Percentiles rank a stretch among this genome's conserved stretches.
These are phyloP conservation scores for Phytophthora litchii DNA, from an alignment of 352 stramenopile species.

Conservation along the genomic window DNA sequence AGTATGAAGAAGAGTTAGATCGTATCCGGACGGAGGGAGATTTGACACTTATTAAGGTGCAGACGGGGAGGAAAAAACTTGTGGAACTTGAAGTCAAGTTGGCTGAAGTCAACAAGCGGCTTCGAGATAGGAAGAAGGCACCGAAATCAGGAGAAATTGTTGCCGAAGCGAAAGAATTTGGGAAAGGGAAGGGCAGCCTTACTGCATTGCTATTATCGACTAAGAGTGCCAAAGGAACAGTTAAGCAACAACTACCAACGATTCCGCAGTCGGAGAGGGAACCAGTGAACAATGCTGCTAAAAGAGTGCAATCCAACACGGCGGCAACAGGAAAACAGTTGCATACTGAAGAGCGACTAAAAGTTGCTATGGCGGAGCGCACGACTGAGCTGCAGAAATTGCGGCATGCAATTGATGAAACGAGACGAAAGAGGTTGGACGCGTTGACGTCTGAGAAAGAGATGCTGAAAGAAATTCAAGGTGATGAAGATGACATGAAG, in stretches of 20 bases:
- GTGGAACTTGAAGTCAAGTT: conserved; percentile 83
- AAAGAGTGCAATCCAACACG: not conserved
- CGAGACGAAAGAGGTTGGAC: conserved; percentile 46
- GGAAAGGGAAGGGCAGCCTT: not conserved
- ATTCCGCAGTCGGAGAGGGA: conserved; percentile 13
- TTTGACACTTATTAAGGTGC: conserved; percentile 61
- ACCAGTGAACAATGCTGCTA: not conserved
- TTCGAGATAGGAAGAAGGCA: conserved; percentile 88
- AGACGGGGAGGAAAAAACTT: conserved; percentile 92
- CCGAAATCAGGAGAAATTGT: conserved; percentile 25
- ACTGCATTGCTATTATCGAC: conserved; percentile 4
- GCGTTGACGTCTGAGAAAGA: conserved; percentile 45
- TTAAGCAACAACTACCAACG: conserved; percentile 12
- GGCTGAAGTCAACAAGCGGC: conserved; percentile 81
- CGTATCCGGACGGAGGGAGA: conserved; percentile 81
- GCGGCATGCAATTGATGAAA: conserved; percentile 51
- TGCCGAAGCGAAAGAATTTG: not conserved
- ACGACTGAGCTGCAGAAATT: conserved; percentile 63
- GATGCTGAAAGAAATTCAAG: conserved; percentile 49
- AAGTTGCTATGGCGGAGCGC: conserved; percentile 46
- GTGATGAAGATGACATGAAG: conserved; percentile 45
- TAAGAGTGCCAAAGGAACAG: conserved; percentile 8
- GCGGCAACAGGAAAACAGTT: conserved; percentile 45
- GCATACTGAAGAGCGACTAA: conserved; percentile 81
- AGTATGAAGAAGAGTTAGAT: conserved; percentile 86